Percentiles rank a stretch among this genome's conserved stretches.
Conservation (phyloP, 306 rosid species). For the Purshia tridentata region DNA sequence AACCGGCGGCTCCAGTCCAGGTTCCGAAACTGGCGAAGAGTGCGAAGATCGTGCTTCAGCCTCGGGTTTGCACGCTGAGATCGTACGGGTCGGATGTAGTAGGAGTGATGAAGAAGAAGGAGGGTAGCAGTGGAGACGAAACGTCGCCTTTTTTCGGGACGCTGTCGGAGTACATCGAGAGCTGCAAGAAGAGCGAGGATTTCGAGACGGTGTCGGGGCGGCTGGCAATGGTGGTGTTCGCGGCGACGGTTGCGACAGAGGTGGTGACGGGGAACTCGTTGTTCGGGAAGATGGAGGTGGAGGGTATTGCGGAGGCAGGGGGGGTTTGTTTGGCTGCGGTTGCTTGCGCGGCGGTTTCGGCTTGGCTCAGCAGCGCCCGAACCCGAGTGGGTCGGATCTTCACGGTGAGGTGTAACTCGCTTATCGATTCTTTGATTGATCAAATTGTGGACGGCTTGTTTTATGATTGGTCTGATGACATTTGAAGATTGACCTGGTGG, state of each 20-base stretch:
- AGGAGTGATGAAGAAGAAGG: conserved; percentile 40
- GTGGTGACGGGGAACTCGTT: conserved; percentile 74
- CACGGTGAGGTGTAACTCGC: conserved; percentile 55
- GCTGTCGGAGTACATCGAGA: conserved; percentile 75
- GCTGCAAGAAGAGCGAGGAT: conserved; percentile 81
- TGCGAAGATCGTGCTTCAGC: conserved; percentile 69
- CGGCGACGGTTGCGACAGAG: conserved; percentile 65
- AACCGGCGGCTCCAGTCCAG: conserved; percentile 36
- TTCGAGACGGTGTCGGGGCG: conserved; percentile 93
- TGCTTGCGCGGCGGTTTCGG: conserved; percentile 59
- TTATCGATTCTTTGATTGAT: conserved; percentile 74
- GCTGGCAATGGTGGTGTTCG: conserved; percentile 95
- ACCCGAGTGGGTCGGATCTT: conserved; percentile 68
- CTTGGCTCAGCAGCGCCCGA: conserved; percentile 78
- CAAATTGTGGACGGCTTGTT: conserved; percentile 88
- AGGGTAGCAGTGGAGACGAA: conserved; percentile 36
- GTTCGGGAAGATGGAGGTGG: conserved; percentile 71
- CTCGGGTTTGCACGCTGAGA: conserved; percentile 78
- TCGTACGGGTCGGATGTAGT: conserved; percentile 68
- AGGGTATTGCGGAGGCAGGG: conserved; percentile 71
- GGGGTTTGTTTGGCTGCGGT: conserved; percentile 81
- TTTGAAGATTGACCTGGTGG: no score
- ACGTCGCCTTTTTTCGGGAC: conserved; percentile 67
- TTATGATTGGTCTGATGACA: conserved; percentile 72
- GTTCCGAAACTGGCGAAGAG: conserved; percentile 45